Conservation (phyloP, 495 filamentous ascomycete genomes). For the Aspergillus homomorphus region DNA sequence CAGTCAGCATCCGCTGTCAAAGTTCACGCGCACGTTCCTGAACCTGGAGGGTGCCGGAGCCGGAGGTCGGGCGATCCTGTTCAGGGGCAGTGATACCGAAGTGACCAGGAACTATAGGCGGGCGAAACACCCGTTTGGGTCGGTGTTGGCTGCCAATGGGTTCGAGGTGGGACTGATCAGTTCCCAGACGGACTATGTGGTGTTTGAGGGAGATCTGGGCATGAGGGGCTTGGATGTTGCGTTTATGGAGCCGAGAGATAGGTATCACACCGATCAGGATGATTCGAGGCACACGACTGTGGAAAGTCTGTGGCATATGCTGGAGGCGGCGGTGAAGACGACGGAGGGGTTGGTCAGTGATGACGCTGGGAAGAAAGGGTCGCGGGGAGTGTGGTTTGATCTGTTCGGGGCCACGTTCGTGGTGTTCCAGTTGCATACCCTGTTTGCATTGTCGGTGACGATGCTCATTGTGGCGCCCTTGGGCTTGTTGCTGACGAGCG, state of each 20-base stretch:
- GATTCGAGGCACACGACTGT: constrained; percentile 72
- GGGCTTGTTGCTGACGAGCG: constrained; percentile 63
- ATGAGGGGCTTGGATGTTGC: constrained; percentile 89
- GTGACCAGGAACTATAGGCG: constrained; percentile 75
- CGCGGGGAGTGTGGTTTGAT: constrained; percentile 88
- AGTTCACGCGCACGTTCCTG: constrained; percentile 77
- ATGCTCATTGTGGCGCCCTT: constrained; percentile 75
- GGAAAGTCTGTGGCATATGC: constrained; percentile 90
- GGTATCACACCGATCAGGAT: constrained; percentile 92
- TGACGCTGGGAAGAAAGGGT: constrained; percentile 63
- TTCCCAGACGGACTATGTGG: constrained; percentile 85
- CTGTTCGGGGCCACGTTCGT: constrained; percentile 79
- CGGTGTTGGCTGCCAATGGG: constrained; percentile 75
- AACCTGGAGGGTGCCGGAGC: constrained; percentile 96
- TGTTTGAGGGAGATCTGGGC: constrained; percentile 77
- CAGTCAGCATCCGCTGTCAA: constrained; percentile 72
- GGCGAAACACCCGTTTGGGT: constrained; percentile 74
- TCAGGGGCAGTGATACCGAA: constrained; percentile 83
- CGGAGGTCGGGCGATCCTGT: constrained; percentile 82
- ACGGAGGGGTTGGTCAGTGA: constrained; percentile 68
- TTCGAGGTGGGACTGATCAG: constrained; percentile 74
- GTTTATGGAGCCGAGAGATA: constrained; percentile 78
- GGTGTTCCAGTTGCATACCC: constrained; percentile 70
- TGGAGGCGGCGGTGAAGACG: constrained; percentile 73
- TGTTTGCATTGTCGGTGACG: constrained; percentile 85